Evolutionary conservation across 2,329 filamentous ascomycete species (phyloP).

Genomic region (Orbilia brochopaga): DNA sequence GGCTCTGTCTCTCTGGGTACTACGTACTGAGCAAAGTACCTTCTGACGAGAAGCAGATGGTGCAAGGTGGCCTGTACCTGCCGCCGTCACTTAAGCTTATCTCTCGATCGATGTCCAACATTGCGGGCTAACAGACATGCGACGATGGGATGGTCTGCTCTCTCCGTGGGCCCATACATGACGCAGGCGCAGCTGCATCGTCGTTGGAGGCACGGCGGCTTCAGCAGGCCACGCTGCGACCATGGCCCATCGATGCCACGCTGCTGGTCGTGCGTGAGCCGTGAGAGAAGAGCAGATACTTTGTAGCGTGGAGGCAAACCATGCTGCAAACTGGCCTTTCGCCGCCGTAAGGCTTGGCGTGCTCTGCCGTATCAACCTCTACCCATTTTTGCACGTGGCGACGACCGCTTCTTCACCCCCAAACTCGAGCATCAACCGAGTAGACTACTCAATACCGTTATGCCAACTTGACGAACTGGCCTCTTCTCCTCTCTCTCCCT

Average conservation of each 20-base stretch:
- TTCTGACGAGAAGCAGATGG: not conserved
- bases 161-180: too few species aligned
- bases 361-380: not conserved
- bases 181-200: too few species aligned
- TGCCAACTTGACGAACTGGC: constrained; percentile 4
- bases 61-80: constrained; percentile 38
- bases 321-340: constrained; percentile 43
- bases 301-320: not conserved
- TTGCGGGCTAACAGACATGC: not conserved
- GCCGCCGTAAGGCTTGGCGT: constrained; percentile 32
- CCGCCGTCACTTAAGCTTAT: constrained; percentile 43
- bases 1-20: too few species aligned
- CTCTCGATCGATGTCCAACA: not conserved
- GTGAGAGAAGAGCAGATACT: not conserved
- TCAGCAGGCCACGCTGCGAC: too few species aligned
- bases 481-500: not conserved
- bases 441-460: too few species aligned
- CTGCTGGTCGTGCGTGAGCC: too few species aligned
- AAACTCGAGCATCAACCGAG: not conserved
- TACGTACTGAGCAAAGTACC: too few species aligned
- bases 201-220: too few species aligned
- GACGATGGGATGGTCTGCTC: too few species aligned
- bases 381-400: not conserved
- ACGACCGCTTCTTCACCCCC: not conserved
- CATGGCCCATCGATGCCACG: too few species aligned